These are phyloP conservation scores for Scheffersomyces ergatensis DNA, from an alignment of 805 yeast species.

Conservation along the genomic window DNA sequence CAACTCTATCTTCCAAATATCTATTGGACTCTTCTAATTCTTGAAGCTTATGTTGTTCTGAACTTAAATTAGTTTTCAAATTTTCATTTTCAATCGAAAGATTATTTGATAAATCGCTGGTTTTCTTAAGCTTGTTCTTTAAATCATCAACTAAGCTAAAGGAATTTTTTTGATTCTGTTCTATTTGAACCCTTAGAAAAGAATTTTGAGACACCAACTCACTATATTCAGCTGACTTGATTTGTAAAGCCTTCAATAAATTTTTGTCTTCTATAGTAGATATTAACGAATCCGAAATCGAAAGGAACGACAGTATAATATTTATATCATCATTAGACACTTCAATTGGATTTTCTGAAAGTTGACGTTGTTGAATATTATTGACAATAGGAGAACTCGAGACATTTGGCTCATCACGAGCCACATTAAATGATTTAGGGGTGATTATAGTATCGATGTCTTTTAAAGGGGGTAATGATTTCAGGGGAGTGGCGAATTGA, in stretches of 20 bases:
- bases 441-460: conserved; percentile 41
- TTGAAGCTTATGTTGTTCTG: conserved; percentile 10
- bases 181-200: conserved; percentile 32
- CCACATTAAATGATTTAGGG: conserved; percentile 40
- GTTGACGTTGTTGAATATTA: neutral
- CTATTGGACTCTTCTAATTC: conserved; percentile 13
- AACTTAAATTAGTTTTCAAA: conserved; percentile 6
- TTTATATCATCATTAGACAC: too few relatives aligned
- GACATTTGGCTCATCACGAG: conserved; percentile 10
- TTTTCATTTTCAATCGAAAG: conserved; percentile 15
- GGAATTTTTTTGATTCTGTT: conserved; percentile 14
- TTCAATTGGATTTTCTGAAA: conserved; percentile 1
- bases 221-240: conserved; percentile 25
- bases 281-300: conserved; percentile 16
- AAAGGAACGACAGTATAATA: conserved; percentile 24
- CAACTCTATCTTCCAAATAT: conserved; percentile 12
- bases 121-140: conserved; percentile 15
- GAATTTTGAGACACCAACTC: conserved; percentile 29
- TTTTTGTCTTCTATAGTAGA: conserved; percentile 5
- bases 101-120: conserved; percentile 19
- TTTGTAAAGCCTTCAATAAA: conserved; percentile 17
- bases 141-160: conserved; percentile 16
- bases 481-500: conserved; percentile 38
- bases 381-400: conserved; percentile 12
- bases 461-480: conserved; percentile 39